Evolutionary conservation across 1,139 yeast genomes (phyloP).

Genomic region (Saccharomyces pastorianus): DNA sequence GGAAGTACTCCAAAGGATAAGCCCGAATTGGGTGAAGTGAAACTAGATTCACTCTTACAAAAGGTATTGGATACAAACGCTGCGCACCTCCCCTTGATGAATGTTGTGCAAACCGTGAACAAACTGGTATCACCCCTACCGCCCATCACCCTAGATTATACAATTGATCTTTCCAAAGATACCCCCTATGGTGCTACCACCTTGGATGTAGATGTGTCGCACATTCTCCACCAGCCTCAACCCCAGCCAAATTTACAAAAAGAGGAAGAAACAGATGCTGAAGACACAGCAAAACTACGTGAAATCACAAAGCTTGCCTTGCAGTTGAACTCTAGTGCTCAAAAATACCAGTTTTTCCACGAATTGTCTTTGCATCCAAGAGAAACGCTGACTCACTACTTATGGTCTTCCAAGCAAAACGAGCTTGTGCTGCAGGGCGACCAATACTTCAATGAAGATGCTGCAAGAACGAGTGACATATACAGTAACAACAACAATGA

Average conservation of each 20-base stretch:
- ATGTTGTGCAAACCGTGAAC: slow-evolving; percentile 38
- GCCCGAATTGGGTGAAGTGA: neutral
- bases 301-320: slow-evolving; percentile 22
- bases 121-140: slow-evolving; percentile 60
- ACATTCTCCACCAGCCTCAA: slow-evolving; percentile 2
- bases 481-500: slow-evolving; percentile 47
- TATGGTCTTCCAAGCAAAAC: slow-evolving; percentile 66
- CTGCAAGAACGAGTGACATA: slow-evolving; percentile 74
- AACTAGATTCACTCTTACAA: neutral
- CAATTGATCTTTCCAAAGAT: slow-evolving; percentile 64
- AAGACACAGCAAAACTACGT: slow-evolving; percentile 18
- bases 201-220: slow-evolving; percentile 57
- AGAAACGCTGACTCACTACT: slow-evolving; percentile 63
- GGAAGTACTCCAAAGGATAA: neutral
- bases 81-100: neutral
- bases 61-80: neutral
- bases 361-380: slow-evolving; percentile 72
- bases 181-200: slow-evolving; percentile 75
- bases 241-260: slow-evolving; percentile 36
- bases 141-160: slow-evolving; percentile 71
- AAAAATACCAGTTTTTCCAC: slow-evolving; percentile 64
- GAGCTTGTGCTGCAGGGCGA: slow-evolving; percentile 74
- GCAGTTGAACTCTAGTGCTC: slow-evolving; percentile 51
- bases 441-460: slow-evolving; percentile 84
- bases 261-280: slow-evolving; percentile 37